Base-by-base conservation (phyloP, 2,329 filamentous ascomycete genomes). In the Cytospora schulzeri region DNA sequence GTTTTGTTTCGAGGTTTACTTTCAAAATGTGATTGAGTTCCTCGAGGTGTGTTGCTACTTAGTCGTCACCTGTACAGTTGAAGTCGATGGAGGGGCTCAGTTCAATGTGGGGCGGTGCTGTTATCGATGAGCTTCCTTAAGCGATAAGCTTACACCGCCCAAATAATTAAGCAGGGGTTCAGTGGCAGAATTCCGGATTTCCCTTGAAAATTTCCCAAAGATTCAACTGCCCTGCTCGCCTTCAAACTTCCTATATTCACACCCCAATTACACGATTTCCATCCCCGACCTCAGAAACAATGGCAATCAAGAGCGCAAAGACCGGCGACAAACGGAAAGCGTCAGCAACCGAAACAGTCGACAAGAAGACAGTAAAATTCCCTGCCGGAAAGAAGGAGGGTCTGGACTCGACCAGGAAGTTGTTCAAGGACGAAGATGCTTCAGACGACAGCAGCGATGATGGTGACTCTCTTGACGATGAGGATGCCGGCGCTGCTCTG, bases 321-420 rank as follows among this genome's bases (percentile, higher is more conserved):
- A 74, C 76, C 41, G 83, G 82, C 58, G 80, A 76, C 66, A 89
- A 89, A 77, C 79, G 87, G 69, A 89, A 89, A 76, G 79, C 80
- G 35, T 75, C 78, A 76, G 79, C 80, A 38, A 75, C 78, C 29
- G 73, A 79, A 9, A 72, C 71, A 38, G 73, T 74, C 41, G 86
- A 83, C 73, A 75, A 78, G 53, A 78, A 73, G 58, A 69, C 77
- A 22, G 76, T 77, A 55, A 77, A 77, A 60, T 78, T 77, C 63
- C 69, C 73, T 12, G 51, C 73, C 15, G 55, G 7, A 48, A 87
- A 87, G 74, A 88, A 88, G 73, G 76, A 78, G 48, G 80, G 80
- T 69, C 71, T 83, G 4, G 73, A 57, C 28, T 69, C 70, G 14
- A 70, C 67, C 26, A 69, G 73, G 64, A 75, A 76, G 64, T 67